phyloP scores from a whole-genome alignment of 495 filamentous ascomycete species.

The Umbilicaria muhlenbergii region DNA sequence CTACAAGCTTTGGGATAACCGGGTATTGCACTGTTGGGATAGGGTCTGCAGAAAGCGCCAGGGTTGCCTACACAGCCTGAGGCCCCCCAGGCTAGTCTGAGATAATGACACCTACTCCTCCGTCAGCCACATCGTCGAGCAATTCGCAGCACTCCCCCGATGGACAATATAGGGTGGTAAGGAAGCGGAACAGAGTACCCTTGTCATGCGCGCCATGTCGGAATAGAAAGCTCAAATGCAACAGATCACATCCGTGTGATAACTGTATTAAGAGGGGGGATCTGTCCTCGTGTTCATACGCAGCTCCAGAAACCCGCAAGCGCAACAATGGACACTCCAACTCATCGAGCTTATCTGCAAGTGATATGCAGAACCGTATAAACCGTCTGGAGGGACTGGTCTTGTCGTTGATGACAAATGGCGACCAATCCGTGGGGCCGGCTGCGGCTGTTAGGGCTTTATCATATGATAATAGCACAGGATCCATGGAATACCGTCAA shows the following conservation, averaged over 20 bases:
- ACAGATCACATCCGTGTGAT: constrained; percentile 81
- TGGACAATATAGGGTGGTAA: constrained; percentile 72
- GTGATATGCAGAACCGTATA: constrained; percentile 99
- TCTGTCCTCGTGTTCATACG: constrained; percentile 76
- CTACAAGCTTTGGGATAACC: too few species aligned
- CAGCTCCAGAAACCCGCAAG: constrained; percentile 58
- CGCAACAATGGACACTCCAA: constrained; percentile 52
- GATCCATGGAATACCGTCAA: constrained; percentile 25
- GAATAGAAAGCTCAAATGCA: constrained; percentile 92
- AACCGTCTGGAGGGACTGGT: constrained; percentile 92
- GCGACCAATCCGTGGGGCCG: constrained; percentile 46
- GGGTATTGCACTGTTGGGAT: too few species aligned
- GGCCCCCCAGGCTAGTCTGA: too few species aligned
- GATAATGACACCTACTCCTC: constrained; percentile 74
- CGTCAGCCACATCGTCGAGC: constrained; percentile 69
- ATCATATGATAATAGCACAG: constrained; percentile 41
- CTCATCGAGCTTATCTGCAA: constrained; percentile 46
- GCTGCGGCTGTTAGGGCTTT: constrained; percentile 48
- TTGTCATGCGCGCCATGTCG: constrained; percentile 89
- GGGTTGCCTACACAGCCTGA: too few species aligned
- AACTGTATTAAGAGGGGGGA: constrained; percentile 88
- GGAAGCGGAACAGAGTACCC: constrained; percentile 88
- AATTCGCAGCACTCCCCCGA: constrained; percentile 67
- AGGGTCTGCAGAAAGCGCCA: too few species aligned
- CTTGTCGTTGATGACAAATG: constrained; percentile 89